Conservation (phyloP, 2,329 filamentous ascomycete genomes). For the Calonectria pteridis region DNA sequence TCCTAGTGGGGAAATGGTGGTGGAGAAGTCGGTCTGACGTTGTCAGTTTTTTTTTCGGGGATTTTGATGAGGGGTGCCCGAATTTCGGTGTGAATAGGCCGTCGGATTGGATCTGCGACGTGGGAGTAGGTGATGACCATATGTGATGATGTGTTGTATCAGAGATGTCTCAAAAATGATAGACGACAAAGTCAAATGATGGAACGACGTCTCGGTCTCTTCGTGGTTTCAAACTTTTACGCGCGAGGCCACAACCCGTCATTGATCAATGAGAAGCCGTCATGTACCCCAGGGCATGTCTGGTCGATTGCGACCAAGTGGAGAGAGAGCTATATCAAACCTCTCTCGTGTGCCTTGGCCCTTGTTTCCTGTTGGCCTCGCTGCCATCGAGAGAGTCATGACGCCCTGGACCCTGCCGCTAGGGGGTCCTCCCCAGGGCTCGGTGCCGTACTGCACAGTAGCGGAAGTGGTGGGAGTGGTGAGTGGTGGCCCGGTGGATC, state of each 20-base stretch:
- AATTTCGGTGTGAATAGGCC: slow-evolving; percentile 11
- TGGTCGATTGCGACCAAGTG: not conserved
- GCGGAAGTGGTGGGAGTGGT: slow-evolving; percentile 24
- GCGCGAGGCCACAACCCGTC: not conserved
- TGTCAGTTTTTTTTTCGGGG: slow-evolving; percentile 7
- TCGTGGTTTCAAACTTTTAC: not conserved
- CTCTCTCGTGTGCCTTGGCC: slow-evolving; percentile 6
- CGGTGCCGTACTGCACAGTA: slow-evolving; percentile 8
- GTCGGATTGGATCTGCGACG: slow-evolving; percentile 17
- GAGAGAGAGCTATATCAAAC: slow-evolving; percentile 9
- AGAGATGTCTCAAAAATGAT: not conserved
- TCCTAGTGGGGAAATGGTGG: slow-evolving; percentile 9
- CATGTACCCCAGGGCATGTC: slow-evolving; percentile 1
- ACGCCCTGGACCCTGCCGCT: slow-evolving; percentile 21
- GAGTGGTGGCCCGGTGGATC: slow-evolving; percentile 23
- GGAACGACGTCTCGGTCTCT: not conserved
- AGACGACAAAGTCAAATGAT: slow-evolving; percentile 10
- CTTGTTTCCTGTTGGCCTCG: slow-evolving; percentile 18
- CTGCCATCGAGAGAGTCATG: slow-evolving; percentile 3
- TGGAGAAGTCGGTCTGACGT: slow-evolving; percentile 28
- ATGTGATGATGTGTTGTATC: slow-evolving; percentile 23
- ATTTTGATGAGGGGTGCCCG: slow-evolving; percentile 17
- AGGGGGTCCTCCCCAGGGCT: slow-evolving; percentile 14
- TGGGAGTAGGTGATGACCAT: slow-evolving; percentile 9
- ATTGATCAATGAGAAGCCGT: slow-evolving; percentile 1